These are phyloP conservation scores for Russula compacta DNA, from an alignment of 768 basidiomycete species.

Conservation along the genomic window DNA sequence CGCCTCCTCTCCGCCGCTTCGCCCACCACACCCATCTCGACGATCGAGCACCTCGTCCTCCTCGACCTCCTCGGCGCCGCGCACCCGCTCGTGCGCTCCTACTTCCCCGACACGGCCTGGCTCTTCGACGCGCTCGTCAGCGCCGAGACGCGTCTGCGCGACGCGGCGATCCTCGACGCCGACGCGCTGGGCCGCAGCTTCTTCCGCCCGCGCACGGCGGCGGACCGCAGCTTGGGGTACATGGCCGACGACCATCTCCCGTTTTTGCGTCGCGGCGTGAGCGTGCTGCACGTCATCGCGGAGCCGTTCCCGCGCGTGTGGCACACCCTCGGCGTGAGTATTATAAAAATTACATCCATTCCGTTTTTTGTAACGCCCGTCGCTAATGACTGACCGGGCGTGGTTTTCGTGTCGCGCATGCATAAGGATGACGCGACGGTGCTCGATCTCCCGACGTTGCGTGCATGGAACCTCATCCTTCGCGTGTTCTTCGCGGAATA, in stretches of 20 bases:
- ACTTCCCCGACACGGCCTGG: conserved; percentile 87
- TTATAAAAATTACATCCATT: too few species aligned
- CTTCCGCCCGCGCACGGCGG: conserved; percentile 45
- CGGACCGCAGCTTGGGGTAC: conserved; percentile 38
- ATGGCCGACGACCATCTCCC: conserved; percentile 94
- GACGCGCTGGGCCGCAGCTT: conserved; percentile 45
- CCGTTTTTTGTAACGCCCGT: too few species aligned
- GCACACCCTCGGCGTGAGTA: conserved; percentile 67
- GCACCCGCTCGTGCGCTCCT: conserved; percentile 68
- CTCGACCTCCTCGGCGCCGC: conserved; percentile 85
- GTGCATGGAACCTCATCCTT: conserved; percentile 82
- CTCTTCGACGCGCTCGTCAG: conserved; percentile 70
- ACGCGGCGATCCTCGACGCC: conserved; percentile 45
- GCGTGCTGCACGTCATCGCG: conserved; percentile 81
- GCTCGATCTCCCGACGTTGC: conserved; percentile 76
- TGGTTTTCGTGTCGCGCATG: not conserved
- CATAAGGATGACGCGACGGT: conserved; percentile 81
- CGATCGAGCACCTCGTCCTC: conserved; percentile 85
- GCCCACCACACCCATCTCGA: conserved; percentile 54
- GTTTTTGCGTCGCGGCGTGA: conserved; percentile 76
- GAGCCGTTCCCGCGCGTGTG: conserved; percentile 85
- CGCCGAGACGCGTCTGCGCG: conserved; percentile 64
- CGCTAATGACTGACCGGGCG: too few species aligned
- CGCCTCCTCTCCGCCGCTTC: conserved; percentile 37
- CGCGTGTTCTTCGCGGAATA: conserved; percentile 89